Base-by-base conservation (phyloP, 2,329 filamentous ascomycete genomes). In the Simplicillium aogashimaense region DNA sequence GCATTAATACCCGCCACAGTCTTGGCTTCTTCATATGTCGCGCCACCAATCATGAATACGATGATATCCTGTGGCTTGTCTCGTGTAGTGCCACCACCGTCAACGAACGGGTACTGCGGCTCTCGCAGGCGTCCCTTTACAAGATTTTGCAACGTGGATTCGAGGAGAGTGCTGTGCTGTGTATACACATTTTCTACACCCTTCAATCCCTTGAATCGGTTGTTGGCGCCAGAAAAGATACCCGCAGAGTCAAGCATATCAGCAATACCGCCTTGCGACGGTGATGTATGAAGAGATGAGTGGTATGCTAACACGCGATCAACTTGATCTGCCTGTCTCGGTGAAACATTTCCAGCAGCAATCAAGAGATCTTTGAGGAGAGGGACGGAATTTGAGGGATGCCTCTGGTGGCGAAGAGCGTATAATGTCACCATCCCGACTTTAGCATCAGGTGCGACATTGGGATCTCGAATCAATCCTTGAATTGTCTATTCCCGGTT, bases 161-260 rank as follows among this genome's bases (percentile, higher is more conserved):
- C 89, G 13, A 98, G 63, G 16, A 87, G 74, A 0, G 94, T 88
- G 6, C 87, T 94, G 60, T 98, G 92, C 59, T 98, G 94, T 0
- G 92, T 98, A 59, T 98, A 98, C 20, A 98, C 92, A 52, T 98
- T 98, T 59, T 98, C 94, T 1, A 98, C 92, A 2, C 92, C 92
- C 56, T 97, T 95, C 12, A 98, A 71, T 0, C 92, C 92, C 55
- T 94, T 95, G 60, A 98, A 88, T 5, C 89, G 80, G 53, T 83
- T 86, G 31, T 87, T 76, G 10, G 89, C 88, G 11, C 86, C 86
- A 1, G 86, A 86, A 61, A 98, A 95, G 47, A 98, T 90, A 4
- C 87, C 90, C 0, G 83, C 78, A 0, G 86, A 83, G 54, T 97
- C 89, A 53, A 98, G 97, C 7, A 97, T 78, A 49, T 97, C 90